Evolutionary conservation across 1,284 basidiomycete species (phyloP).

Genomic region (Austropuccinia psidii): DNA sequence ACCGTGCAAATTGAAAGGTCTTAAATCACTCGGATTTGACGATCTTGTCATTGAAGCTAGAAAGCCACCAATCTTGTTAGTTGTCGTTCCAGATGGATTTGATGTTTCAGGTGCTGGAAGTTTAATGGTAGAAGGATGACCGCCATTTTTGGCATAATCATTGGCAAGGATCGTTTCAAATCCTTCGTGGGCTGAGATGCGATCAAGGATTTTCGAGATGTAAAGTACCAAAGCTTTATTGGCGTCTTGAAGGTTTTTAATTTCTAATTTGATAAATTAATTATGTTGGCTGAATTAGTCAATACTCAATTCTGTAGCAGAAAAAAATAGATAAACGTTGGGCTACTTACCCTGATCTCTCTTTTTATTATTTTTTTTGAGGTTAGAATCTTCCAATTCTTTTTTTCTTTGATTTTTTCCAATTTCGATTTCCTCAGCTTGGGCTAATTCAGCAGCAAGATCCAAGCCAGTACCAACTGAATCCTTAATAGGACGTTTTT

Average conservation of each 20-base stretch:
- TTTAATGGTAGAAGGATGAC: slow-evolving; percentile 52
- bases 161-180: slow-evolving; percentile 85
- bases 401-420: slow-evolving; percentile 49
- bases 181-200: slow-evolving; percentile 84
- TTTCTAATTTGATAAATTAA: slow-evolving; percentile 61
- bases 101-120: slow-evolving; percentile 53
- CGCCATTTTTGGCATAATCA: slow-evolving; percentile 56
- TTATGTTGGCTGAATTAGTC: no score
- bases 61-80: not conserved
- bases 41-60: no score
- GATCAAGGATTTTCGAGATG: slow-evolving; percentile 90
- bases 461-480: slow-evolving; percentile 78
- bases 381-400: slow-evolving; percentile 17
- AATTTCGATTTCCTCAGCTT: slow-evolving; percentile 72
- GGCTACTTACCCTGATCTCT: slow-evolving; percentile 41
- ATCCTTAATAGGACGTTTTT: slow-evolving; percentile 61
- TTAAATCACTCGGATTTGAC: not conserved
- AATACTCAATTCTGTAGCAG: slow-evolving; percentile 39
- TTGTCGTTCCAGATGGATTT: slow-evolving; percentile 52
- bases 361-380: slow-evolving; percentile 43
- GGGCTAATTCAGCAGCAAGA: slow-evolving; percentile 78
- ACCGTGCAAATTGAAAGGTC: not conserved
- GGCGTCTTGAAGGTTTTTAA: slow-evolving; percentile 82
- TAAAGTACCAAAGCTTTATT: slow-evolving; percentile 90
- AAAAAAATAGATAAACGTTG: not conserved